Base-by-base conservation (phyloP, 306 rosid species). In the Trifolium fragiferum region DNA sequence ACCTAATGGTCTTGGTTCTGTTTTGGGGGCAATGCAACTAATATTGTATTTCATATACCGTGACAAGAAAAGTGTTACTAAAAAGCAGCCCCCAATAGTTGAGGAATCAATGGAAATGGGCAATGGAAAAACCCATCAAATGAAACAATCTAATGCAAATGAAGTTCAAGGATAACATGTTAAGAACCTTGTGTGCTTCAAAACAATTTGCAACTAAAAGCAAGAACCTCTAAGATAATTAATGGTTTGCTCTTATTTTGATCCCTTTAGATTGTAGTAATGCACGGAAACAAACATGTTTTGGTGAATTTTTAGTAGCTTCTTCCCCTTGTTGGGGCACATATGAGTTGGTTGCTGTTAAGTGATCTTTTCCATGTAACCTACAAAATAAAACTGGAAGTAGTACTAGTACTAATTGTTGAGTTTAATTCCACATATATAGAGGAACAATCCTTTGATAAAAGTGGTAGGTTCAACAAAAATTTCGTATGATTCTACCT, bases 41-140 rank as follows among this genome's bases (percentile, higher is more conserved):
- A 66, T 91, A 27, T 38, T 94, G 83, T 94, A 94, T 82, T 71
- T 86, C 82, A 78, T 92, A 61, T 94, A 88, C 89, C 90, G 85
- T 32, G 82, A 63, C 66, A 73, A 75, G 16, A 78, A 80, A 66
- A 83, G 75, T 41, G 70, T 8, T 70, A 12, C 79, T 44, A 65
- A 68, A 63, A 83, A 88, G 66, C 80, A 89, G 72, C 61, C 76
- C 51, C 50, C 40, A 19, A 70, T 51, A 10, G 86, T 58, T 38
- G 92, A 81, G 12, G 80, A 43, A 51, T 75, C 83, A 6, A 7
- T 90, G 78, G 97, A 91, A 51, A 74, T 87, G 84, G 91, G 97
- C 4, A 21, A 85, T 13, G 75, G 81, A 20, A 87, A 89, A 77
- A 68, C 88, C 50, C 72, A 37, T 21, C 64, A 82, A 55, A 70